Base-by-base conservation (phyloP, 2,329 filamentous ascomycete species). In the Calonectria henricotiae region DNA sequence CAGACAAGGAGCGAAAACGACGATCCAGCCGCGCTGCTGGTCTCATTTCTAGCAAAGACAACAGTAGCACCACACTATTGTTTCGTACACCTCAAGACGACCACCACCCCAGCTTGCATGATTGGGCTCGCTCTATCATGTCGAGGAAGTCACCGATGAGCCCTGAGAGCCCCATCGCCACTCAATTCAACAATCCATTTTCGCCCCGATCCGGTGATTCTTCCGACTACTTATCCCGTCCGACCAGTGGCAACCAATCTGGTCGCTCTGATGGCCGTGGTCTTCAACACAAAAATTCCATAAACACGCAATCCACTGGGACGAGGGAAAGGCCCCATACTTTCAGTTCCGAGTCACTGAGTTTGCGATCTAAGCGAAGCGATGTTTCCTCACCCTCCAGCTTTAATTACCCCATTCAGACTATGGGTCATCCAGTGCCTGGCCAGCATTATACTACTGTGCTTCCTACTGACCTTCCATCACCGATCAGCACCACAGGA, bases 1-100 rank as follows among this genome's bases (percentile, higher is more conserved):
- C 86, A 43, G 89, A 92, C 73, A 91, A 89, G 78, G 83, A 90
- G 72, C 87, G 89, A 66, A 92, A 91, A 75, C 87, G 90, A 61
- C 86, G 90, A 70, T 92, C 90, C 55, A 92, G 90, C 74, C 86
- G 90, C 70, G 89, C 90, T 4, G 86, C 88, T 4, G 88, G 88
- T 3, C 82, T 92, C 25, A 86, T 86, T 20, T 79, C 83, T 7
- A 85, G 82, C 68, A 90, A 87, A 76, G 87, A 90, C 17, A 81
- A 85, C 1, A 80, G 82, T 9, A 82, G 85, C 3, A 85, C 83
- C 9, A 86, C 85, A 0, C 79, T 92, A 3, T 87, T 87, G 81
- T 92, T 92, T 71, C 88, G 90, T 37, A 82, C 85, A 0, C 82
- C 86, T 17, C 80, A 82, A 5, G 88, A 91, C 20, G 88, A 90